These are phyloP conservation scores for Phytophthora foliorum DNA, from an alignment of 352 stramenopile species.

Conservation along the genomic window DNA sequence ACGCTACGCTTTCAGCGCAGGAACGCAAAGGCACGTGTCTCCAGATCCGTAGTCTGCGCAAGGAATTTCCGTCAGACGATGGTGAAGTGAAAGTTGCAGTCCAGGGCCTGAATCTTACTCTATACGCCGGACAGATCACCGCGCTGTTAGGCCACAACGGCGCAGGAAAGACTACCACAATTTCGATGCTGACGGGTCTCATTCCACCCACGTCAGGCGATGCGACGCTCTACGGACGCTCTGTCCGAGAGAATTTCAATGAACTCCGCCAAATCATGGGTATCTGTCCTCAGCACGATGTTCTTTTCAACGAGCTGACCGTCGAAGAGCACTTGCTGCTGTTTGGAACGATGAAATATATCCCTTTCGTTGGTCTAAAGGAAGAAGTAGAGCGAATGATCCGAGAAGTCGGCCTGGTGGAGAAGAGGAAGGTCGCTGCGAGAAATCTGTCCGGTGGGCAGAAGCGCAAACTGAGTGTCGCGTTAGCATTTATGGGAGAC, in stretches of 20 bases:
- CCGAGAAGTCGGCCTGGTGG: slow-evolving; percentile 87
- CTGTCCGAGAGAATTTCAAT: slow-evolving; percentile 81
- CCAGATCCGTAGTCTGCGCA: slow-evolving; percentile 57
- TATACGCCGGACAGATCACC: slow-evolving; percentile 96
- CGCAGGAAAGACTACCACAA: slow-evolving; percentile 93
- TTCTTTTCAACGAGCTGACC: slow-evolving; percentile 95
- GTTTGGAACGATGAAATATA: slow-evolving; percentile 93
- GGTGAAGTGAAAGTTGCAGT: slow-evolving; percentile 87
- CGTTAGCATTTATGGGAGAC: slow-evolving; percentile 96
- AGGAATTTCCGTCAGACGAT: slow-evolving; percentile 67
- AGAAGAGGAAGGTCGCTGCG: slow-evolving; percentile 82
- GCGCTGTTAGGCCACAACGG: slow-evolving; percentile 90
- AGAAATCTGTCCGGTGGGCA: slow-evolving; percentile 90
- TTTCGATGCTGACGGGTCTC: slow-evolving; percentile 95
- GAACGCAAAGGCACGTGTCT: slow-evolving; percentile 54
- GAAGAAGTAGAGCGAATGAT: slow-evolving; percentile 64
- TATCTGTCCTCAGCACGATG: slow-evolving; percentile 98
- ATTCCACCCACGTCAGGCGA: slow-evolving; percentile 70
- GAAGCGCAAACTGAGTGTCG: slow-evolving; percentile 97
- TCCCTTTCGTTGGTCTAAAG: slow-evolving; percentile 59
- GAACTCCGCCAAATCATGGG: slow-evolving; percentile 93
- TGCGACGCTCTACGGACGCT: slow-evolving; percentile 77
- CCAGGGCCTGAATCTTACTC: slow-evolving; percentile 83
- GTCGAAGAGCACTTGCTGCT: slow-evolving; percentile 96
- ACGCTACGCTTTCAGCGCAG: slow-evolving; percentile 48